Percentiles rank a stretch among this genome's conserved stretches.
These are phyloP conservation scores for Durusdinium trenchii DNA, from an alignment of 73 alveolate species.

Conservation along the genomic window DNA sequence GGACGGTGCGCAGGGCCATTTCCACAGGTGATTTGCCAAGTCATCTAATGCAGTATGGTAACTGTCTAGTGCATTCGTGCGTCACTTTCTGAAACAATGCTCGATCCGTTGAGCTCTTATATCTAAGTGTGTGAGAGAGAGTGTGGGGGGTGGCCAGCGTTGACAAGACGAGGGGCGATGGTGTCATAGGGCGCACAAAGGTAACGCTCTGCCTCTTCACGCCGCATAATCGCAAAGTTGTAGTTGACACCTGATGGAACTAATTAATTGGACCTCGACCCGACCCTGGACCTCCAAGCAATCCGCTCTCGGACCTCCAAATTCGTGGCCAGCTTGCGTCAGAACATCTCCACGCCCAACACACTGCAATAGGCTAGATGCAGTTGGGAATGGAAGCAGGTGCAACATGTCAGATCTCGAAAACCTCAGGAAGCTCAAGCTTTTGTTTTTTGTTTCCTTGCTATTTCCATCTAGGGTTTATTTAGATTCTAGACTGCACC, in stretches of 20 bases:
- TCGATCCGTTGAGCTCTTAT: no score
- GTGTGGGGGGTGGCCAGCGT: no score
- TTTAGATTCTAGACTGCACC: not conserved
- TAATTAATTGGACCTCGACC: not conserved
- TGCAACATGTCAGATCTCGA: slow-evolving; percentile 49
- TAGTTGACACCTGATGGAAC: slow-evolving; percentile 35
- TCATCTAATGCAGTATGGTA: no score
- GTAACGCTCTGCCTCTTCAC: not conserved
- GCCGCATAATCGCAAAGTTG: slow-evolving; percentile 12
- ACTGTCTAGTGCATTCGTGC: no score
- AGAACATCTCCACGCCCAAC: slow-evolving; percentile 51
- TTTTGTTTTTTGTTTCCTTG: no score
- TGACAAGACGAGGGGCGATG: slow-evolving; percentile 1
- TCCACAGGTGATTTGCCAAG: no score
- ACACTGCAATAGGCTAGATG: slow-evolving; percentile 3
- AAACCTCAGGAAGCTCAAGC: not conserved
- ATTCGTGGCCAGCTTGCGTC: slow-evolving; percentile 88
- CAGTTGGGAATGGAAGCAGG: slow-evolving; percentile 57
- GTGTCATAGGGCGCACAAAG: slow-evolving; percentile 49
- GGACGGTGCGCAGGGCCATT: no score
- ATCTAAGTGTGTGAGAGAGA: no score
- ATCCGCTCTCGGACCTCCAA: slow-evolving; percentile 31
- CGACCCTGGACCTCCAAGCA: not conserved
- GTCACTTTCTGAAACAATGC: no score
- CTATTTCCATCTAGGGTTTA: no score